Conservation (phyloP, 305 asterid species). For the Fraxinus sp. region DNA sequence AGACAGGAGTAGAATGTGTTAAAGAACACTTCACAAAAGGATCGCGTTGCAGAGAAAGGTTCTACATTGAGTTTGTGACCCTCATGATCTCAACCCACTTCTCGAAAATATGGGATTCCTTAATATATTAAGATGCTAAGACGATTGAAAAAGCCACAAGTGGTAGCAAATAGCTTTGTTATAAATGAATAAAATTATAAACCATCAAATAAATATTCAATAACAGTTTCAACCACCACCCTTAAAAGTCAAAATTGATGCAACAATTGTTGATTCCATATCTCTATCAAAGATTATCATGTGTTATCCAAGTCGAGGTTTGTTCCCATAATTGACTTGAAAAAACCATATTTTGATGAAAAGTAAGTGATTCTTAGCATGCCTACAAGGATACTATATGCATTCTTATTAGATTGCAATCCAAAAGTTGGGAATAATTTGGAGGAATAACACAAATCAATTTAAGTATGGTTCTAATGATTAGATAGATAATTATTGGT, state of each 20-base stretch:
- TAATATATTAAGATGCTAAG: not conserved
- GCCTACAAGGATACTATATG: not conserved
- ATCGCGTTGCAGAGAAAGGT: not conserved
- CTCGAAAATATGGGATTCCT: not conserved
- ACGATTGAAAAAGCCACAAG: not conserved
- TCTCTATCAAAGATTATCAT: not conserved
- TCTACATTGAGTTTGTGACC: not conserved
- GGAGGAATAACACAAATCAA: constrained; percentile 21
- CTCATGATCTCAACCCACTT: not conserved
- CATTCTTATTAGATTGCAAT: constrained; percentile 28
- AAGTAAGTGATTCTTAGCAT: not conserved
- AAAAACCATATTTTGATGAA: not conserved
- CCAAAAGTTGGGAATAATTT: constrained; percentile 7
- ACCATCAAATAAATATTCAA: not conserved
- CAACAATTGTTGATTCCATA: constrained; percentile 18
- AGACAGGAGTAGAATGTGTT: not conserved
- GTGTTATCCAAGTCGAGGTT: not conserved
- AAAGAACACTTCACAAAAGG: not conserved
- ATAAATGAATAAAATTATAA: not conserved
- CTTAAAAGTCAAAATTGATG: not conserved
- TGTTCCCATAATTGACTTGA: not conserved
- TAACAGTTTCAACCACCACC: not conserved
- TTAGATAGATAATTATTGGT: constrained; percentile 36
- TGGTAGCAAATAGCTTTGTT: not conserved
- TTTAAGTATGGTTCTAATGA: constrained; percentile 35